phyloP scores from a whole-genome alignment of 768 basidiomycete species.

The Hygrocybe punicea region DNA sequence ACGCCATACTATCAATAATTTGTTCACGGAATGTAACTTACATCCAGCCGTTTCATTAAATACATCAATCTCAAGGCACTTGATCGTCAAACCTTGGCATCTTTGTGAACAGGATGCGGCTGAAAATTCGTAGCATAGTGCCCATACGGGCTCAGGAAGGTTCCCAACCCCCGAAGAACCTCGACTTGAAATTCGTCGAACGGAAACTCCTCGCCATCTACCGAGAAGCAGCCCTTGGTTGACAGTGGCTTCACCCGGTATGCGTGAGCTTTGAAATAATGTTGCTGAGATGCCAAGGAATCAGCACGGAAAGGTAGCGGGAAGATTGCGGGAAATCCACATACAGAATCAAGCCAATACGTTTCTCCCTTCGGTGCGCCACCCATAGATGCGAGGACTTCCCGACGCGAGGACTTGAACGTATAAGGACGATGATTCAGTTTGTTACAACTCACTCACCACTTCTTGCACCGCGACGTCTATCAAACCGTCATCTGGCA shows the following conservation, averaged over 20 bases:
- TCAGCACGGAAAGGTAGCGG: slow-evolving; percentile 4
- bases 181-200: slow-evolving; percentile 77
- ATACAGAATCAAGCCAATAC: slow-evolving; percentile 62
- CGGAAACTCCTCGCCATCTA: slow-evolving; percentile 78
- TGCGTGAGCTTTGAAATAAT: slow-evolving; percentile 69
- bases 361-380: slow-evolving; percentile 58
- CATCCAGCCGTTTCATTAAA: neutral
- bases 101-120: neutral
- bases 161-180: slow-evolving; percentile 64
- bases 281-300: slow-evolving; percentile 43
- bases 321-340: slow-evolving; percentile 17
- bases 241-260: slow-evolving; percentile 66
- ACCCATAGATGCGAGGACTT: slow-evolving; percentile 51
- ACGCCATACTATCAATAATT: no score
- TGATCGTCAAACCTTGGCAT: no score
- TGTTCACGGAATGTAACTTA: neutral
- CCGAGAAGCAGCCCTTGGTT: slow-evolving; percentile 52
- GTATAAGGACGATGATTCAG: neutral
- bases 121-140: slow-evolving; percentile 44
- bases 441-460: slow-evolving; percentile 39
- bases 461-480: slow-evolving; percentile 65
- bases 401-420: slow-evolving; percentile 47
- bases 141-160: slow-evolving; percentile 60
- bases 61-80: no score
- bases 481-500: slow-evolving; percentile 75